Base-by-base conservation (phyloP, 352 stramenopile genomes). In the Pythium guiyangense region DNA sequence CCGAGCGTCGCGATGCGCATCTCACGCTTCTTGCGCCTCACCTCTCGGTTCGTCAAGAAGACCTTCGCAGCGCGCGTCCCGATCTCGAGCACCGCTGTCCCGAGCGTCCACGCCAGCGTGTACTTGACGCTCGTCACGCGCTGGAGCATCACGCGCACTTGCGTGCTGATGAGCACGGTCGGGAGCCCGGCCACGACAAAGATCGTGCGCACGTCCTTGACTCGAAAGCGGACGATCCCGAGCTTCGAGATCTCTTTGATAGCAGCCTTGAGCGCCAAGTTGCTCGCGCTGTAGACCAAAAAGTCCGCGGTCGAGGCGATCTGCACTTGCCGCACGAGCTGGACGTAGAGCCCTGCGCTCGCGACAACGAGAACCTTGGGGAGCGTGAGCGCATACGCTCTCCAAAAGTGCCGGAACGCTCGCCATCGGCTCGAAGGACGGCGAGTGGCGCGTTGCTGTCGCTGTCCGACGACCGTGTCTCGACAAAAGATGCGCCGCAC, bases 111-210 rank as follows among this genome's bases (percentile, higher is more conserved):
- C 17, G 42, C 51, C 1, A 64, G 51, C 22, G 66, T 66, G 18
- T 71, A 54, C 4, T 52, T 40, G 11, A 54, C 58, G 27, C 66
- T 70, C 27, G 62, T 45, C 9, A 58, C 59, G 9, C 63, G 62
- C 15, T 73, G 52, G 44, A 81, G 40, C 17, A 69, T 51, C 4
- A 81, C 65, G 48, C 69, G 64, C 6, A 70, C 48, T 55, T 81
- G 69, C 6, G 69, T 79, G 56, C 79, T 67, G 42, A 81, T 77
- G 34, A 81, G 39, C 17, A 78, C 67, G 6, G 67, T 79, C 15
- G 72, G 69, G 1, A 79, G 31, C 1, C 44, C 69, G 6, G 78
- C 60, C 2, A 64, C 42, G 18, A 74, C 62, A 40, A 65, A 73
- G 60, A 79, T 74, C 22, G 64, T 70, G 15, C 67, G 69, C 6